Evolutionary conservation across 2,329 filamentous ascomycete genomes (phyloP).

Genomic region (Clonostachys byssicola): DNA sequence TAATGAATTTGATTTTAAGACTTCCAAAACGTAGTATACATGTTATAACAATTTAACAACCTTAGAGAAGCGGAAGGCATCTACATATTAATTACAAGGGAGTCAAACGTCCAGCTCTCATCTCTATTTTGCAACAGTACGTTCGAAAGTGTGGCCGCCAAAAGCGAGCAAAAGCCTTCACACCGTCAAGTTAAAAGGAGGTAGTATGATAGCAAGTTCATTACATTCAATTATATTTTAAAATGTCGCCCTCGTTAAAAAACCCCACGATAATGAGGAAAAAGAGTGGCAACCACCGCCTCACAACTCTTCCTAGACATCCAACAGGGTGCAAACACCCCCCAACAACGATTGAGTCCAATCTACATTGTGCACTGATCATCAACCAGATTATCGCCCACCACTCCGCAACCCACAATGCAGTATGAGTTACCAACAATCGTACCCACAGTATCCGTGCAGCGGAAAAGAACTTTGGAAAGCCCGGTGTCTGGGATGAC

Average conservation of each 20-base stretch:
- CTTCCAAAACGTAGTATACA: no score
- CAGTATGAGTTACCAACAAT: not conserved
- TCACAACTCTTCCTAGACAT: not conserved
- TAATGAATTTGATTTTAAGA: no score
- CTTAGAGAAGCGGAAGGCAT: no score
- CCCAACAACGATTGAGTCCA: not conserved
- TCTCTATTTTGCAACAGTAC: no score
- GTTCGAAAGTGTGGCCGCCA: no score
- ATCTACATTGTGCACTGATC: conserved; percentile 1
- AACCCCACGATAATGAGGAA: not conserved
- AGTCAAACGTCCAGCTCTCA: no score
- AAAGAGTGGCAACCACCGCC: not conserved
- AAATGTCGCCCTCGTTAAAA: not conserved
- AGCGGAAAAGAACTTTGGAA: not conserved
- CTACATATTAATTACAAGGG: no score
- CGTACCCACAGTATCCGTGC: not conserved
- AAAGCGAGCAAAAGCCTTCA: no score
- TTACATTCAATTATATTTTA: no score
- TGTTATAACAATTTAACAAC: no score
- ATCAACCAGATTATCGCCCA: not conserved
- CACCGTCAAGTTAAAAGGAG: no score
- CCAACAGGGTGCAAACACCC: not conserved
- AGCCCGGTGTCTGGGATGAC: not conserved
- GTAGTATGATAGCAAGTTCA: no score
- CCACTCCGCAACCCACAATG: not conserved